Conservation (phyloP, 768 basidiomycete genomes). For the Guyanaporus albipodus region DNA sequence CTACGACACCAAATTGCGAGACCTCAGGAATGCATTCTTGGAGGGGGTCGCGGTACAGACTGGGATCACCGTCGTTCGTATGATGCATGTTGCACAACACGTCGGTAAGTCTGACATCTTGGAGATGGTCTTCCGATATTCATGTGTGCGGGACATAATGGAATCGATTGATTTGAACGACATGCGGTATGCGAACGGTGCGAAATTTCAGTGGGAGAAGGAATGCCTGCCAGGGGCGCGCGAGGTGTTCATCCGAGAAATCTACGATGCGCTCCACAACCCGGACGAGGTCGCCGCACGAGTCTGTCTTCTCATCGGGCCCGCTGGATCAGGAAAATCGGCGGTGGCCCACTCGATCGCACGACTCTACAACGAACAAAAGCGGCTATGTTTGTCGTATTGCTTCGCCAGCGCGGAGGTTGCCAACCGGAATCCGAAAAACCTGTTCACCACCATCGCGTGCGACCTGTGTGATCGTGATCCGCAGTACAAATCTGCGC, state of each 20-base stretch:
- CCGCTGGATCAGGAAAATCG: constrained; percentile 31
- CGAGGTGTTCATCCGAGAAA: constrained; percentile 14
- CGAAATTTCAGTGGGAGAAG: constrained; percentile 22
- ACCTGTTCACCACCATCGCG: constrained; percentile 35
- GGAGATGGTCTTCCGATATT: background rate
- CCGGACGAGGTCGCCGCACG: constrained; percentile 11
- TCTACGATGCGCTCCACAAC: constrained; percentile 15
- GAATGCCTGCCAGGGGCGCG: constrained; percentile 19
- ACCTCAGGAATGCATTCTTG: constrained; percentile 16
- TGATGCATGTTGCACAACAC: constrained; percentile 13
- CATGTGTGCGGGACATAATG: constrained; percentile 2
- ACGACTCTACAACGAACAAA: constrained; percentile 20
- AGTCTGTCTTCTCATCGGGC: constrained; percentile 28
- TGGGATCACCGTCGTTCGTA: constrained; percentile 19
- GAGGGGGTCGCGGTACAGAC: constrained; percentile 13
- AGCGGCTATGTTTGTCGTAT: constrained; percentile 31
- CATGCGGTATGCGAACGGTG: constrained; percentile 22
- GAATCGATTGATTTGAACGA: constrained; percentile 18
- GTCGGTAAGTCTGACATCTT: constrained; percentile 1
- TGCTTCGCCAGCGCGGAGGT: constrained; percentile 23
- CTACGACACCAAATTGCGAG: constrained; percentile 18
- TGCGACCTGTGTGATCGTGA: constrained; percentile 32
- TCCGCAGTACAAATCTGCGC: constrained; percentile 18
- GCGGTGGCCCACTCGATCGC: constrained; percentile 31
- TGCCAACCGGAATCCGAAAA: constrained; percentile 18